Percentiles rank a stretch among this genome's conserved stretches.
These are phyloP conservation scores for Rhododendron henanense DNA, from an alignment of 148 eudicot species.

Conservation along the genomic window DNA sequence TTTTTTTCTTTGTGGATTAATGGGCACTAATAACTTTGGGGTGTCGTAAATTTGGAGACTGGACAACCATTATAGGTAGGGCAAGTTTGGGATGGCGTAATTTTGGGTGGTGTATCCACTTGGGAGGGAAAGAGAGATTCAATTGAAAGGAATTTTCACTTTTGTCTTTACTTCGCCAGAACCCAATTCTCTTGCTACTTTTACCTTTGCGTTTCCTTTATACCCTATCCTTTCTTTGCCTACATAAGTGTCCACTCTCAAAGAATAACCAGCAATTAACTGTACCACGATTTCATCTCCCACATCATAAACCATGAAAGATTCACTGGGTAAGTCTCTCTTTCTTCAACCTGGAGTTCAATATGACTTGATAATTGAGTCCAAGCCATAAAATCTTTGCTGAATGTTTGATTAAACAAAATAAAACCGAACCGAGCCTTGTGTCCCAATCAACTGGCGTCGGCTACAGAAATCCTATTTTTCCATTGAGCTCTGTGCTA, in stretches of 20 bases:
- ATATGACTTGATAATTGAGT: neutral
- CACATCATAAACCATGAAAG: constrained; percentile 20
- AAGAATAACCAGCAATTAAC: neutral
- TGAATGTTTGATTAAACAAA: neutral
- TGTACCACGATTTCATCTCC: neutral
- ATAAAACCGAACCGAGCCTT: neutral
- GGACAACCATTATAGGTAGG: too few species aligned
- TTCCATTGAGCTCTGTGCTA: too few species aligned
- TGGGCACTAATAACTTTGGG: too few species aligned
- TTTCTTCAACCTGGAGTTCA: neutral
- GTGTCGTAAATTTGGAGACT: neutral
- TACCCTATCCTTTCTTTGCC: neutral
- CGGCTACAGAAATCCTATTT: neutral
- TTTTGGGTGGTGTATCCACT: neutral
- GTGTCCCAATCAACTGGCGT: neutral
- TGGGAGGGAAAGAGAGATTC: neutral
- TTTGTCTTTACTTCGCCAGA: neutral
- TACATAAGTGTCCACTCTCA: neutral
- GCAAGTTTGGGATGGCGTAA: too few species aligned
- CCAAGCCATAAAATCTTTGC: neutral
- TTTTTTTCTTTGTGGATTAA: too few species aligned
- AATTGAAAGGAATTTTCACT: constrained; percentile 13
- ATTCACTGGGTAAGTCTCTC: constrained; percentile 18
- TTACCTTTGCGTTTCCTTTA: neutral
- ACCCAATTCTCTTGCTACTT: constrained; percentile 9